phyloP scores from a whole-genome alignment of 140 eudicot species.

The Senecio squalidus region DNA sequence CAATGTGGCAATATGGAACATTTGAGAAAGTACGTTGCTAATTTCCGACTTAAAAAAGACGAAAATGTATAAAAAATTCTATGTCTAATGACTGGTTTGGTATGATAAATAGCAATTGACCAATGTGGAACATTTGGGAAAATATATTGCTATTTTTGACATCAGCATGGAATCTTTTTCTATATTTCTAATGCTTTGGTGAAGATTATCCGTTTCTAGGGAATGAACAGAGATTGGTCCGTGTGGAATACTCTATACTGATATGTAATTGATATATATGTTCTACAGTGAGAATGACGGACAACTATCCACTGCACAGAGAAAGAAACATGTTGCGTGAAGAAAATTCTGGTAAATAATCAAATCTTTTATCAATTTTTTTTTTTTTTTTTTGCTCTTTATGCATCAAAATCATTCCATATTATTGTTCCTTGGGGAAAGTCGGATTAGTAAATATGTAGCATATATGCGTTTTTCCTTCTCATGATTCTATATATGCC shows the following conservation, averaged over 20 bases:
- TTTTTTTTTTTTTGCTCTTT: constrained; percentile 7
- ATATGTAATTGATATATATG: constrained; percentile 13
- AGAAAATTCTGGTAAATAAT: constrained; percentile 30
- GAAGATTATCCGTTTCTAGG: background rate
- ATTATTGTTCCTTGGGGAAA: background rate
- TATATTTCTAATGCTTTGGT: background rate
- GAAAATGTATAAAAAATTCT: too few species aligned
- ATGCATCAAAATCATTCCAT: constrained; percentile 2
- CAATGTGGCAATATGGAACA: too few species aligned
- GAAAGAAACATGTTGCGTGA: constrained; percentile 33
- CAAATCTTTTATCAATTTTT: background rate
- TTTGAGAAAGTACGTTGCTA: too few species aligned
- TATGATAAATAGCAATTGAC: too few species aligned
- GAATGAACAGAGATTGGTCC: background rate
- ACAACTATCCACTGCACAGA: constrained; percentile 29
- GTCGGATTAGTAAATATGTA: background rate
- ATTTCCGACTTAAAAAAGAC: too few species aligned
- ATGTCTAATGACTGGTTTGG: too few species aligned
- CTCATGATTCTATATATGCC: background rate
- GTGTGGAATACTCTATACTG: background rate
- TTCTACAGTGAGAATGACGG: constrained; percentile 40
- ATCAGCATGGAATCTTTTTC: background rate
- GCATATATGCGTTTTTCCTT: background rate
- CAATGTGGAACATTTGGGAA: too few species aligned
- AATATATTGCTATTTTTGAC: too few species aligned